Evolutionary conservation across 1,284 basidiomycete species (phyloP), one percentile per base, ranked within the genome.

Genomic region (Austroboletus niveus): DNA sequence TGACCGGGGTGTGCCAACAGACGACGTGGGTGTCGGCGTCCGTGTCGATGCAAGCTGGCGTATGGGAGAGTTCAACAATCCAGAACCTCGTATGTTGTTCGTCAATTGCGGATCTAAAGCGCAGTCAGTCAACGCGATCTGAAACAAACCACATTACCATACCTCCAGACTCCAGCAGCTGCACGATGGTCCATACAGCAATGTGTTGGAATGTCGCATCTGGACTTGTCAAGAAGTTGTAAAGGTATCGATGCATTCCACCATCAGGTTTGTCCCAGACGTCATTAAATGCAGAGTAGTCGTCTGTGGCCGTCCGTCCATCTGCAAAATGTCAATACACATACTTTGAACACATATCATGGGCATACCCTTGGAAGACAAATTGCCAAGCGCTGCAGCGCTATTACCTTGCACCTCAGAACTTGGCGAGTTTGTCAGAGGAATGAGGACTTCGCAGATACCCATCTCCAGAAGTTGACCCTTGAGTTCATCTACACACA

Each of bases 151-250:
- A 38, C 36, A n/a, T 34, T 10, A 4, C 9, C 77, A 55, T 66
- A 87, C 90, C 91, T 58, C 92, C 91, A 29, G 93, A 94, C 70
- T 99, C 97, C 29, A 99, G 80, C 29, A 99, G 75, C 68, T 99
- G 96, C 11, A 98, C 95, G 57, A 98, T 95, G 1, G 96, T 98
- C 94, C 94, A 98, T 40, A 99, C 95, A 30, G 97, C 97, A 61
- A 99, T 99, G 70, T 99, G 97, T 72, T 98, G 96, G 87, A 99
- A 99, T 0, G 97, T 99, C n/a, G 93, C 91, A 69, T 99, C 97
- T 15, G 91, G 78, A 64, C 89, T 94, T 50, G 88, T 93, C 58
- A 99, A 75, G 85, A 99, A 99, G 44, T 93, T 85, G 65, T 94
- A 89, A 41, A 99, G 79, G 72, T 99, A 99, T 56, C 85, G 85